Conservation (phyloP, 1,284 basidiomycete genomes). For the Cryptococcus depauperatus region DNA sequence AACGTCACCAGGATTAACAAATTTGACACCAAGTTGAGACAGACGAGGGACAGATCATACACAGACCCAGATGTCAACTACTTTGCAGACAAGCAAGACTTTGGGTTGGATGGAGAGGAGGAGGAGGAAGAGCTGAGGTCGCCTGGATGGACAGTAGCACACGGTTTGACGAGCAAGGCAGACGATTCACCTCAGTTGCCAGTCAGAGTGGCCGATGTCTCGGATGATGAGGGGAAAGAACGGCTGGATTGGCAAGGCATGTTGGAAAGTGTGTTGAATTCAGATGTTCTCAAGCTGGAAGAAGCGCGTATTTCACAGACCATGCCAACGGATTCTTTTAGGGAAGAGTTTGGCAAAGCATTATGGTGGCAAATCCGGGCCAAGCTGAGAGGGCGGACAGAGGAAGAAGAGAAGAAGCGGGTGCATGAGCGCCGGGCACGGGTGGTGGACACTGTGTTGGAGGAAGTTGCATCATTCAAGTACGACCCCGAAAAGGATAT, state of each 20-base stretch:
- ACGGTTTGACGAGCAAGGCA: neutral
- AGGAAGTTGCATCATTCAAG: conserved; percentile 70
- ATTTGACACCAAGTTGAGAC: neutral
- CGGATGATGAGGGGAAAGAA: conserved; percentile 58
- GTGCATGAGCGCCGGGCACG: conserved; percentile 74
- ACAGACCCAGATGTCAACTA: conserved; percentile 15
- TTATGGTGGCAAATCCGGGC: conserved; percentile 90
- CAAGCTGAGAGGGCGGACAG: conserved; percentile 66
- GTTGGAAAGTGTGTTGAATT: conserved; percentile 81
- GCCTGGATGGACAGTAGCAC: conserved; percentile 8
- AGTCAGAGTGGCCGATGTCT: conserved; percentile 6
- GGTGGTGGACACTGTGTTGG: conserved; percentile 71
- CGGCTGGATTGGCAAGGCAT: conserved; percentile 90
- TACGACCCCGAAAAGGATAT: conserved; percentile 15
- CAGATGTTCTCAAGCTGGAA: conserved; percentile 87
- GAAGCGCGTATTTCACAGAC: conserved; percentile 74
- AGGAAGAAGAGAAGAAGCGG: conserved; percentile 71
- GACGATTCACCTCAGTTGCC: conserved; percentile 2
- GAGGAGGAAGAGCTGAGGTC: conserved; percentile 10
- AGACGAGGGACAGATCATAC: conserved; percentile 4
- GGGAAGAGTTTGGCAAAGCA: conserved; percentile 58
- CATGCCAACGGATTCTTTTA: conserved; percentile 58
- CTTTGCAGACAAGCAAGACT: conserved; percentile 7
- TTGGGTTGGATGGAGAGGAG: conserved; percentile 3
- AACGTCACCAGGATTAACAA: neutral